These are phyloP conservation scores for Grosmannia penicillata DNA, from an alignment of 2,329 filamentous ascomycete genomes.

Conservation along the genomic window DNA sequence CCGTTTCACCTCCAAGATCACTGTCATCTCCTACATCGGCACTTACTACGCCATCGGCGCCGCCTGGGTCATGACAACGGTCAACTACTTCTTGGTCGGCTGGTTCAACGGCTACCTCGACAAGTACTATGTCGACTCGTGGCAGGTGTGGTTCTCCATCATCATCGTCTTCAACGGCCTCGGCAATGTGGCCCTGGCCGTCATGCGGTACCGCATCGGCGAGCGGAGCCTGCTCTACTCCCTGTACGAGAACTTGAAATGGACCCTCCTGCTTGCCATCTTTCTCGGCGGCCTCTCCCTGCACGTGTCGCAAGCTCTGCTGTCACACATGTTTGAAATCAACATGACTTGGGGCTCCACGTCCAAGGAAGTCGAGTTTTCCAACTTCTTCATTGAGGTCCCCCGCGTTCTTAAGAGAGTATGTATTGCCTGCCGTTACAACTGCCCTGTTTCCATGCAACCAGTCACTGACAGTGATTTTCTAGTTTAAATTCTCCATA, in stretches of 20 bases:
- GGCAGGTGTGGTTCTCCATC: constrained; percentile 69
- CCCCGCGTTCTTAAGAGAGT: constrained; percentile 65
- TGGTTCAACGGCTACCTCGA: constrained; percentile 67
- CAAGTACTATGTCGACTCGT: constrained; percentile 67
- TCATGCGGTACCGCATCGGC: constrained; percentile 58
- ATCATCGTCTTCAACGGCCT: constrained; percentile 65
- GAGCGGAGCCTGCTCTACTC: constrained; percentile 44
- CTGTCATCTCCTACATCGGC: constrained; percentile 62
- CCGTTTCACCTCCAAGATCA: constrained; percentile 60
- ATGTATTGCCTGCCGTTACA: constrained; percentile 27
- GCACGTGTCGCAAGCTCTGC: constrained; percentile 65
- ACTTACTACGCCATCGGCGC: constrained; percentile 70
- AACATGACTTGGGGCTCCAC: constrained; percentile 81
- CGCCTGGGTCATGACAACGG: constrained; percentile 57
- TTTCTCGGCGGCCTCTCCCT: constrained; percentile 73
- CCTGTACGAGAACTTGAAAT: constrained; percentile 53
- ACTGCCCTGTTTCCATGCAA: neutral
- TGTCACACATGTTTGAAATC: constrained; percentile 73
- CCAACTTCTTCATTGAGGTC: constrained; percentile 75
- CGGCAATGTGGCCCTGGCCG: constrained; percentile 55
- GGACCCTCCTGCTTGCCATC: constrained; percentile 59
- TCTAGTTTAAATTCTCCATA: constrained; percentile 62
- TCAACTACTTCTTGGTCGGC: constrained; percentile 63
- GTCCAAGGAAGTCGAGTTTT: constrained; percentile 65
- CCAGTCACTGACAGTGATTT: constrained; percentile 1